Base-by-base conservation (phyloP, 2,329 filamentous ascomycete species). In the Ilyonectria destructans region DNA sequence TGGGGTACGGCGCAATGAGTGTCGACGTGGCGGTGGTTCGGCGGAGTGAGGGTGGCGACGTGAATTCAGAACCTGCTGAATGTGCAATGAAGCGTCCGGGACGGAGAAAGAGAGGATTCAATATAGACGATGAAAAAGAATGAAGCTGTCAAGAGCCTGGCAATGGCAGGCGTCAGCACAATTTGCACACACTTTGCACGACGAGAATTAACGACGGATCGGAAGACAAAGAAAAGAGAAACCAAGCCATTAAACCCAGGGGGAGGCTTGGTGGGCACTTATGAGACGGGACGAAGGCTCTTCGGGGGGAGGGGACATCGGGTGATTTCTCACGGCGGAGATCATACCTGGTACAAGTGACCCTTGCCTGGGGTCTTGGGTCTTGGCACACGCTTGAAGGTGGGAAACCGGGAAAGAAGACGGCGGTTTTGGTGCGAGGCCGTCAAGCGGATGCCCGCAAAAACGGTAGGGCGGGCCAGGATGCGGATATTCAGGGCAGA, bases 31-130 rank as follows among this genome's bases (percentile, higher is more conserved):
- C 15, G 26, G 29, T 19, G 26, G 4, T 26, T 12, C 12, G 31
- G 51, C 13, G 13, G 17, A 19, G 51, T 21, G 51, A n/a, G 31
- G 23, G 26, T 33, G 4, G 51, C 12, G 12, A 49, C 26, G 19
- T 48, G 19, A 37, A 83, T 86, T 88, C 86, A 88, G 85, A 87
- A 81, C 85, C 85, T 84, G 86, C 86, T 88, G 86, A 87, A 87
- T 65, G 40, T 56, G 15, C 8, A 58, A 65, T 56, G 35, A 51
- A 61, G 49, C 51, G 63, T 61, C 63, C 56, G 65, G 58, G 60
- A 62, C 63, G 61, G 62, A 58, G 48, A 62, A 63, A 46, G 7
- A 76, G 71, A 74, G 76, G 74, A 80, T n/a, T 29, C 49, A 58
- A 57, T 56, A 59, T 58, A 26, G 48, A 65, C 33, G 59, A 48